phyloP scores from a whole-genome alignment of 2,329 filamentous ascomycete species.

The Fusarium chaquense region DNA sequence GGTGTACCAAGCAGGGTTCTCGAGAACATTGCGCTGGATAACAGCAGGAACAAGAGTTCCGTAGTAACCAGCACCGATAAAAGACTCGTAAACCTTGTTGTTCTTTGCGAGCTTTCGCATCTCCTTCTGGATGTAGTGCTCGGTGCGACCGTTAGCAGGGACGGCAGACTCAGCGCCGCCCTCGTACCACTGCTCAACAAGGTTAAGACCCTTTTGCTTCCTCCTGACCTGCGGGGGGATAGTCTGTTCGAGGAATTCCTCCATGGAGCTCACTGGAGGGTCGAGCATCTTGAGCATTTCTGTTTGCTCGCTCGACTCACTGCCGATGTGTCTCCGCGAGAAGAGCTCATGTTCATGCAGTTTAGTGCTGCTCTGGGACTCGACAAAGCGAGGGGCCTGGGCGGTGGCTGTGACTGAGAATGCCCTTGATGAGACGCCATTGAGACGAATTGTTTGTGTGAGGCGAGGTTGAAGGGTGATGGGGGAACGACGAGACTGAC shows the following conservation, averaged over 20 bases:
- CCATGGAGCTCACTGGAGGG: constrained; percentile 78
- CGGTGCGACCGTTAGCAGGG: constrained; percentile 43
- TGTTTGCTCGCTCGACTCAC: constrained; percentile 73
- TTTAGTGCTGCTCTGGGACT: constrained; percentile 36
- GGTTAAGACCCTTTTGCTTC: constrained; percentile 44
- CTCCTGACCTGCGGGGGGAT: constrained; percentile 77
- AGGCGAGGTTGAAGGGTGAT: constrained; percentile 38
- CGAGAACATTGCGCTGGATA: constrained; percentile 91
- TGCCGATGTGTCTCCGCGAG: constrained; percentile 86
- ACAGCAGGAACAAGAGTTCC: constrained; percentile 86
- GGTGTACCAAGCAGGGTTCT: constrained; percentile 97
- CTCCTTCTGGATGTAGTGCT: constrained; percentile 54
- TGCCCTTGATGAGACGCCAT: constrained; percentile 21
- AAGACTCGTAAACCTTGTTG: constrained; percentile 67
- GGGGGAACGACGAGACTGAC: constrained; percentile 41
- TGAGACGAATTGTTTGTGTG: constrained; percentile 27
- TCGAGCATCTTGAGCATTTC: constrained; percentile 85
- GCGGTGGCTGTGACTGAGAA: constrained; percentile 36
- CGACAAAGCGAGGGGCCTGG: constrained; percentile 37
- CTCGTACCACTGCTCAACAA: constrained; percentile 49
- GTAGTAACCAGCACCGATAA: constrained; percentile 91
- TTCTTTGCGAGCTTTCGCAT: constrained; percentile 67
- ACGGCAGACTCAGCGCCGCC: constrained; percentile 38
- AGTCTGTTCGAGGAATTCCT: constrained; percentile 87
- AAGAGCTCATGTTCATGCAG: constrained; percentile 61